A percentile compares a stretch with the other conserved stretches of the same genome.
Evolutionary conservation across 257 asterid species (phyloP).

Genomic region (Nyctanthes arbortristis): DNA sequence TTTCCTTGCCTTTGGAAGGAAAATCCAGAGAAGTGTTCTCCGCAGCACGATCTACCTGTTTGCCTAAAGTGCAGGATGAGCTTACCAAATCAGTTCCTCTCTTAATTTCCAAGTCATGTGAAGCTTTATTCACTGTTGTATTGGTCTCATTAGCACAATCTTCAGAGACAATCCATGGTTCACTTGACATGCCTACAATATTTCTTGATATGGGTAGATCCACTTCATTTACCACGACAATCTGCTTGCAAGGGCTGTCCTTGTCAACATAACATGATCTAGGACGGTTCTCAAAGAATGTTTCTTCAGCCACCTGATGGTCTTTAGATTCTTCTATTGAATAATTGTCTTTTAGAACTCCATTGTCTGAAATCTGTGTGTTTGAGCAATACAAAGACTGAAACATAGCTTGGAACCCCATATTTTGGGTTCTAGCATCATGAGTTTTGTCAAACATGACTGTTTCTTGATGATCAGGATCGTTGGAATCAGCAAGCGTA

Average conservation of each 20-base stretch:
- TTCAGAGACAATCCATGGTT: conserved; percentile 29
- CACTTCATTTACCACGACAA: conserved; percentile 25
- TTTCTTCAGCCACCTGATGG: conserved; percentile 13
- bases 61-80: conserved; percentile 27
- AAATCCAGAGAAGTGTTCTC: conserved; percentile 17
- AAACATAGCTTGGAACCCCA: conserved; percentile 38
- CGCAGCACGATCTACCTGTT: conserved; percentile 17
- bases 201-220: conserved; percentile 21
- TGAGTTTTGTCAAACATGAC: conserved; percentile 18
- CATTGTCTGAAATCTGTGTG: conserved; percentile 17
- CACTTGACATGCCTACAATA: conserved; percentile 18
- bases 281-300: conserved; percentile 16
- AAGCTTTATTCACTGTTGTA: conserved; percentile 30
- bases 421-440: conserved; percentile 25
- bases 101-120: conserved; percentile 9
- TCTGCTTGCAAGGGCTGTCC: conserved; percentile 30
- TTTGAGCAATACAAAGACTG: conserved; percentile 35
- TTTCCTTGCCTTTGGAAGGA: conserved; percentile 21
- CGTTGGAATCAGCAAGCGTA: conserved; percentile 27
- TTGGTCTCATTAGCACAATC: conserved; percentile 12
- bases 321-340: conserved; percentile 18
- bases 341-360: conserved; percentile 16
- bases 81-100: conserved; percentile 11
- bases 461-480: too few relatives aligned
- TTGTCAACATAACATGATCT: conserved; percentile 13